phyloP scores from a whole-genome alignment of 805 yeast genomes.

The Saccharomyces kudriavzevii region DNA sequence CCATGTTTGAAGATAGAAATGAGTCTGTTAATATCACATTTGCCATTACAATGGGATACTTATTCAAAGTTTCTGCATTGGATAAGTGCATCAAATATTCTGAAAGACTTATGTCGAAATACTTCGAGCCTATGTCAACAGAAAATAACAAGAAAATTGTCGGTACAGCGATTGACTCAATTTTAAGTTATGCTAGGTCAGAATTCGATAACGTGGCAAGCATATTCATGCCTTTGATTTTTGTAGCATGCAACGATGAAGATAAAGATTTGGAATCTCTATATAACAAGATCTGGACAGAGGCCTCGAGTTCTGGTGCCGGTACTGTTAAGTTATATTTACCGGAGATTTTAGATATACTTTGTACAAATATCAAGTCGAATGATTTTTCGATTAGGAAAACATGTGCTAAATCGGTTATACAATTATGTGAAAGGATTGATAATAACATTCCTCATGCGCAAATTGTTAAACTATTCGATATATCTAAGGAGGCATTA shows the following conservation, averaged over 20 bases:
- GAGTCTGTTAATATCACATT: constrained; percentile 65
- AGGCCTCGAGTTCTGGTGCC: constrained; percentile 64
- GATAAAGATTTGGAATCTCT: constrained; percentile 36
- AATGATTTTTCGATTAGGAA: constrained; percentile 57
- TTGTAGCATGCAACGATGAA: constrained; percentile 65
- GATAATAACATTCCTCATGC: constrained; percentile 25
- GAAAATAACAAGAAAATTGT: constrained; percentile 41
- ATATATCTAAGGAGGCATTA: constrained; percentile 49
- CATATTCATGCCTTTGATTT: constrained; percentile 69
- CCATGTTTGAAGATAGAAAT: constrained; percentile 62
- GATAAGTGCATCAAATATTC: constrained; percentile 49
- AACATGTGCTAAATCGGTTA: constrained; percentile 60
- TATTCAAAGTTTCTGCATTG: constrained; percentile 53
- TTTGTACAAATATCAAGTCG: constrained; percentile 44
- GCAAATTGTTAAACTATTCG: constrained; percentile 36
- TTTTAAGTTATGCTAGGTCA: constrained; percentile 62
- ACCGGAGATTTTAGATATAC: constrained; percentile 53
- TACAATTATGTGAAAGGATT: constrained; percentile 45
- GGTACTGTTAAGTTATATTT: constrained; percentile 64
- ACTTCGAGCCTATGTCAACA: constrained; percentile 46
- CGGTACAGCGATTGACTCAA: constrained; percentile 54
- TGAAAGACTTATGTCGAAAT: constrained; percentile 41
- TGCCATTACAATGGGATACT: constrained; percentile 73
- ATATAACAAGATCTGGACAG: constrained; percentile 69
- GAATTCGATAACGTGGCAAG: constrained; percentile 53